Evolutionary conservation across 805 yeast genomes (phyloP), one percentile per base, ranked within the genome.

Genomic region (Saccharomycopsis amapae): DNA sequence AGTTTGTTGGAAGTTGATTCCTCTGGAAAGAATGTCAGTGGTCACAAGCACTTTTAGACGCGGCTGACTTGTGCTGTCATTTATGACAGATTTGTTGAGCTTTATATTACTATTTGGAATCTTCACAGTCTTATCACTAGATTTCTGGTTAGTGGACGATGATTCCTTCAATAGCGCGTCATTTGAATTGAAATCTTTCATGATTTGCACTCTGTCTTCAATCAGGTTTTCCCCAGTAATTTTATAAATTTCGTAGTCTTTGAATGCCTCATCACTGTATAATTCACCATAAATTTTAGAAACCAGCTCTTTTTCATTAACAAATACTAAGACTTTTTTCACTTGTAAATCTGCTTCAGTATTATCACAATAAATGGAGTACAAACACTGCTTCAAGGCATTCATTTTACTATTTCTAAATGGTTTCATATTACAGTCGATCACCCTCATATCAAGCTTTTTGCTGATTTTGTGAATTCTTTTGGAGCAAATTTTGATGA

Each of bases 21-120:
- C 98, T 57, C 98, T 71, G 1, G 97, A 89, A 48, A 86, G 69
- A 37, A 93, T 68, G 62, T 90, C 98, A 0, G 97, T 88, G 19
- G 95, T 83, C 0, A 90, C 79, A 26, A 93, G 68, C 0, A 90
- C 82, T 55, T 82, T 81, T 49, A 86, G 59, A 37, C 60, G 64
- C 3, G 38, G 32, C 33, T 7, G 3, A 15, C n/a, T 23, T 32
- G 18, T 26, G 41, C 23, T 31, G 20, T 40, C 36, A n/a, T 38
- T 40, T 4, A 17, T 12, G 10, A 10, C 9, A 62, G 49, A 13
- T 24, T 28, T 13, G 23, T 25, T 13, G 10, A 45, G 20, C 10
- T 17, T 35, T 10, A 45, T 47, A 25, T 49, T 48, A 36, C 53
- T 44, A 23, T 43, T 33, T 38, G 46, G 45, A 15, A 31, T 45